Evolutionary conservation across 371 early-diverging fungal genomes (phyloP).

Genomic region (Haplosporangium sp.): DNA sequence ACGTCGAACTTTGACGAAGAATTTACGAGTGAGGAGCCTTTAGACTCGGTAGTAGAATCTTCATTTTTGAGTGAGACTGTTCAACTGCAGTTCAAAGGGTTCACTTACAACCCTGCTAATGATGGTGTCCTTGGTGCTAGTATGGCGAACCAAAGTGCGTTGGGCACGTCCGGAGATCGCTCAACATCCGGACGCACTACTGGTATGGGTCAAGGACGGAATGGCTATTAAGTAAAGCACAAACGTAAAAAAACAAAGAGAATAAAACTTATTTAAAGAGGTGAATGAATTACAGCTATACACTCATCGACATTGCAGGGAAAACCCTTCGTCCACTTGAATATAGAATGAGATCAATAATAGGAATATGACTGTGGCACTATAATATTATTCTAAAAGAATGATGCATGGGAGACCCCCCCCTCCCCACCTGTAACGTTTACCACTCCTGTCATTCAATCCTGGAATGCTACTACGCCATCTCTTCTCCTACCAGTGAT

Average conservation of each 20-base stretch:
- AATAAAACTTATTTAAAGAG: constrained; percentile 6
- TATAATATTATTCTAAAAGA: no score
- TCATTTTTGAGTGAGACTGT: constrained; percentile 88
- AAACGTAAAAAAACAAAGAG: background rate
- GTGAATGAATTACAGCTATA: background rate
- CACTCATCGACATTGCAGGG: background rate
- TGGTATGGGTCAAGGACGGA: constrained; percentile 27
- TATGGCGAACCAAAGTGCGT: constrained; percentile 45
- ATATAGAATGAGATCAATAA: no score
- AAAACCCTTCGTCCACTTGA: no score
- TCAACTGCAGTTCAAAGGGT: constrained; percentile 96
- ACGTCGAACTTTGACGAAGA: constrained; percentile 89
- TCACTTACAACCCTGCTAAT: constrained; percentile 78
- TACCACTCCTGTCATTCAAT: no score
- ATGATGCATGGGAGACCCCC: no score
- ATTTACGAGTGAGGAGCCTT: constrained; percentile 85
- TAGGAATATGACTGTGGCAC: no score
- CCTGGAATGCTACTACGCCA: no score
- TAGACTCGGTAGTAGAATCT: constrained; percentile 87
- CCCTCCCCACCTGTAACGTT: no score
- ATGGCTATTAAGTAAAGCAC: constrained; percentile 13
- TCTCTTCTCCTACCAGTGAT: no score
- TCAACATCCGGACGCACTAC: constrained; percentile 11
- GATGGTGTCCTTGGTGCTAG: constrained; percentile 68
- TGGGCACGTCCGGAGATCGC: constrained; percentile 25